Evolutionary conservation across 116 monocot genomes (phyloP).

Genomic region (Papilionanthe hybrid): DNA sequence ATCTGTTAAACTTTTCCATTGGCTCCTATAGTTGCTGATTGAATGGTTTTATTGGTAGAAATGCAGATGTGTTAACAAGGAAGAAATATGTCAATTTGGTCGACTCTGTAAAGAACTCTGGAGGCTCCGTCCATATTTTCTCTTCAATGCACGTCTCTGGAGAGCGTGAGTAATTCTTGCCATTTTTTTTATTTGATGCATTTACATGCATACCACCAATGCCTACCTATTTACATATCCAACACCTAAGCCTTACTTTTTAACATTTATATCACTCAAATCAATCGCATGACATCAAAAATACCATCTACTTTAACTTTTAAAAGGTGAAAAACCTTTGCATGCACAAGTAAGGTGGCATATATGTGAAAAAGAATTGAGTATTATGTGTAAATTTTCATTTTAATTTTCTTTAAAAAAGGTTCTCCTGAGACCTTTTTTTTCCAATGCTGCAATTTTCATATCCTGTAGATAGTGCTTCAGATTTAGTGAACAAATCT

Average conservation of each 20-base stretch:
- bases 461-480: no score
- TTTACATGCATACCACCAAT: no score
- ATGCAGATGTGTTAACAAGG: slow-evolving; percentile 58
- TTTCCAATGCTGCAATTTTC: no score
- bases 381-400: no score
- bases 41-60: slow-evolving; percentile 32
- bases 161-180: slow-evolving; percentile 57
- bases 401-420: neutral
- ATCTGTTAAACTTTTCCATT: neutral
- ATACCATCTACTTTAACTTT: no score
- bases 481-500: neutral
- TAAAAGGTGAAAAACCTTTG: no score
- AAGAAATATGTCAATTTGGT: slow-evolving; percentile 77
- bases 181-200: neutral
- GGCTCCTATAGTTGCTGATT: neutral
- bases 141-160: slow-evolving; percentile 95
- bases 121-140: slow-evolving; percentile 74
- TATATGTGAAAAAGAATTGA: no score
- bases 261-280: no score
- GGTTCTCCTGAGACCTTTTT: neutral
- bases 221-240: no score
- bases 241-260: no score
- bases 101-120: slow-evolving; percentile 75
- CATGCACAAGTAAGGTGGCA: no score
- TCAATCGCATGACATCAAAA: no score